A percentile compares a stretch with the other conserved stretches of the same genome.
These are phyloP conservation scores for Peronosclerospora sorghi DNA, from an alignment of 352 stramenopile species.

Conservation along the genomic window DNA sequence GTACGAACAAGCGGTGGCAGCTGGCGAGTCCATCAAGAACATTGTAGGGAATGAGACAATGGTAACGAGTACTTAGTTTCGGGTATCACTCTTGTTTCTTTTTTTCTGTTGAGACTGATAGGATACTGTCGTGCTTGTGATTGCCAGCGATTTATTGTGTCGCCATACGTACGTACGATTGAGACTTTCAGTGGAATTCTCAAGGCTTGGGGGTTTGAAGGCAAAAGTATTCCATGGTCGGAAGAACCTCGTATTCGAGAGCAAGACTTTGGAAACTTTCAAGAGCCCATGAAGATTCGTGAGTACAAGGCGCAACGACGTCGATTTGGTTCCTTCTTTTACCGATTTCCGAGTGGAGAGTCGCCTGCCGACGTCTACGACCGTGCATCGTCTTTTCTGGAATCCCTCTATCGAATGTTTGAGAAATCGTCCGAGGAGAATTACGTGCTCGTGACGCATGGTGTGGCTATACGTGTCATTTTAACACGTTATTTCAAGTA, in stretches of 20 bases:
- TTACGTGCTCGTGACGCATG: slow-evolving; percentile 82
- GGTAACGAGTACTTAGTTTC: slow-evolving; percentile 12
- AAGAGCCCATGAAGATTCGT: slow-evolving; percentile 69
- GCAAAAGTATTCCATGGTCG: slow-evolving; percentile 48
- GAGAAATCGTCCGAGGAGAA: slow-evolving; percentile 65
- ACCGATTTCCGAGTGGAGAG: slow-evolving; percentile 80
- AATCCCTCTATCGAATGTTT: slow-evolving; percentile 82
- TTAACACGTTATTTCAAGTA: slow-evolving; percentile 86
- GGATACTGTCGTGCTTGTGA: neutral
- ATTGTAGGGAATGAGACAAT: slow-evolving; percentile 69
- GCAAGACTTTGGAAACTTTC: slow-evolving; percentile 88
- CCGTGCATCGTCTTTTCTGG: slow-evolving; percentile 80
- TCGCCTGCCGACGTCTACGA: slow-evolving; percentile 84
- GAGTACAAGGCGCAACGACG: slow-evolving; percentile 69
- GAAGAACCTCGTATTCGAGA: slow-evolving; percentile 84
- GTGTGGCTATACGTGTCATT: slow-evolving; percentile 80
- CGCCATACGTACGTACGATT: slow-evolving; percentile 75
- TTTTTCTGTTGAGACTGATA: neutral
- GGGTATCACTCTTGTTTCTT: neutral
- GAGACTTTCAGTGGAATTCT: slow-evolving; percentile 81
- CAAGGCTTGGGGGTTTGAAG: slow-evolving; percentile 50
- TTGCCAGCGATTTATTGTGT: slow-evolving; percentile 70
- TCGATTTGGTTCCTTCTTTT: slow-evolving; percentile 83
- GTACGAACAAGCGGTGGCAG: slow-evolving; percentile 61
- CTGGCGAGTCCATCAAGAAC: slow-evolving; percentile 57